Evolutionary conservation across 1,139 yeast genomes (phyloP).

Genomic region (Sugiyamaella pinicola): DNA sequence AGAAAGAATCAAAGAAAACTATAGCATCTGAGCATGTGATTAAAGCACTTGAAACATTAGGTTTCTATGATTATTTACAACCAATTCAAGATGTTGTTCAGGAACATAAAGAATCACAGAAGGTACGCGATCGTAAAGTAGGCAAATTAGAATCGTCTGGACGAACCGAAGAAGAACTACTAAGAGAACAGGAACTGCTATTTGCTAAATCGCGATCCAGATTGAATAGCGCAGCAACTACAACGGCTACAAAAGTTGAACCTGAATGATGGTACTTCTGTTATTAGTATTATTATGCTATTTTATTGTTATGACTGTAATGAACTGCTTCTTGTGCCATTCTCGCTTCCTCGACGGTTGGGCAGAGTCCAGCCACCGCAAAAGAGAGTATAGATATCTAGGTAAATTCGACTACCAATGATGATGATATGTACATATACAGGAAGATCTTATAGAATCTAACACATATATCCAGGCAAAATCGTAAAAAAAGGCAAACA

Average conservation of each 20-base stretch:
- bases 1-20: constrained; percentile 92
- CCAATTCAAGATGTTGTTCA: constrained; percentile 77
- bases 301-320: constrained; percentile 16
- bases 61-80: constrained; percentile 81
- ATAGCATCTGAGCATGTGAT: constrained; percentile 96
- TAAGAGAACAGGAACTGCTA: constrained; percentile 88
- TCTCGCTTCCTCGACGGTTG: no score
- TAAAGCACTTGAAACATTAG: constrained; percentile 85
- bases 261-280: constrained; percentile 7
- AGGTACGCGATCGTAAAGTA: constrained; percentile 79
- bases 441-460: neutral
- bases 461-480: neutral
- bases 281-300: constrained; percentile 11
- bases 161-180: constrained; percentile 84
- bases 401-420: no score
- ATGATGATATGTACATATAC: no score
- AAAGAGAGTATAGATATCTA: no score
- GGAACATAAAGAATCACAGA: constrained; percentile 86
- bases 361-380: constrained; percentile 9
- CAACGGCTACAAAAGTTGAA: constrained; percentile 14
- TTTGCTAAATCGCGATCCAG: constrained; percentile 83
- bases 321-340: neutral
- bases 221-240: constrained; percentile 35
- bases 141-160: constrained; percentile 94
- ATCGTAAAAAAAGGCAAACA: neutral